Conservation (phyloP, 2,329 filamentous ascomycete species). For the Fusarium sp. region DNA sequence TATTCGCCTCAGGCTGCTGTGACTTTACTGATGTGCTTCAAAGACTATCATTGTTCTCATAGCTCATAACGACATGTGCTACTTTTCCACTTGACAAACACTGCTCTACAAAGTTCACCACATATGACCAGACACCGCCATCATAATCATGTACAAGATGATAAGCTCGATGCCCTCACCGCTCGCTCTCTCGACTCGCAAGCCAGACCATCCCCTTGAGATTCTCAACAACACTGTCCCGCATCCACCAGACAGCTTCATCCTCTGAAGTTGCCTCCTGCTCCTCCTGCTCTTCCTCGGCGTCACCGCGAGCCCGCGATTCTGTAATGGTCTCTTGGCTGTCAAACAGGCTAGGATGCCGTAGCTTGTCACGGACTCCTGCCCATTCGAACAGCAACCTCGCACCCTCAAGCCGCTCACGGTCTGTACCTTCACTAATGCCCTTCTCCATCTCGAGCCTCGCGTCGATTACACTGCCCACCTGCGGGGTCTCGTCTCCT, state of each 20-base stretch:
- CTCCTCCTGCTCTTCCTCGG: slow-evolving; percentile 35
- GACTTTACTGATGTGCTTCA: not conserved
- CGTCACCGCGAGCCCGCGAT: slow-evolving; percentile 28
- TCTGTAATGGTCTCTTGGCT: slow-evolving; percentile 51
- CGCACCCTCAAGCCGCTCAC: slow-evolving; percentile 60
- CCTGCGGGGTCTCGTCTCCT: slow-evolving; percentile 61
- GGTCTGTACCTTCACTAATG: slow-evolving; percentile 55
- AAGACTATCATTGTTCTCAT: slow-evolving; percentile 31
- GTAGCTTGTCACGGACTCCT: slow-evolving; percentile 56
- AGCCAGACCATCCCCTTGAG: slow-evolving; percentile 68
- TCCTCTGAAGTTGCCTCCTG: slow-evolving; percentile 37
- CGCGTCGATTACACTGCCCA: slow-evolving; percentile 73
- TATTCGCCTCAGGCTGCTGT: slow-evolving; percentile 26
- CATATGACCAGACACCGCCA: not conserved
- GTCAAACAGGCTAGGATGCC: slow-evolving; percentile 43
- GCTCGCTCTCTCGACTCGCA: slow-evolving; percentile 53
- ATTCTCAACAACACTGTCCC: slow-evolving; percentile 65
- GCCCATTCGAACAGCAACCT: slow-evolving; percentile 69
- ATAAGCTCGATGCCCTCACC: slow-evolving; percentile 25
- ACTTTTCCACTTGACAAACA: not conserved
- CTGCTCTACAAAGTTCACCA: not conserved
- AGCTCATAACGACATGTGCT: slow-evolving; percentile 30
- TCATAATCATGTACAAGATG: not conserved
- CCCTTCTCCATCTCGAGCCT: slow-evolving; percentile 72
- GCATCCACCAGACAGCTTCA: slow-evolving; percentile 64